Base-by-base conservation (phyloP, 257 asterid species). In the Schizonepeta tenuifolia region DNA sequence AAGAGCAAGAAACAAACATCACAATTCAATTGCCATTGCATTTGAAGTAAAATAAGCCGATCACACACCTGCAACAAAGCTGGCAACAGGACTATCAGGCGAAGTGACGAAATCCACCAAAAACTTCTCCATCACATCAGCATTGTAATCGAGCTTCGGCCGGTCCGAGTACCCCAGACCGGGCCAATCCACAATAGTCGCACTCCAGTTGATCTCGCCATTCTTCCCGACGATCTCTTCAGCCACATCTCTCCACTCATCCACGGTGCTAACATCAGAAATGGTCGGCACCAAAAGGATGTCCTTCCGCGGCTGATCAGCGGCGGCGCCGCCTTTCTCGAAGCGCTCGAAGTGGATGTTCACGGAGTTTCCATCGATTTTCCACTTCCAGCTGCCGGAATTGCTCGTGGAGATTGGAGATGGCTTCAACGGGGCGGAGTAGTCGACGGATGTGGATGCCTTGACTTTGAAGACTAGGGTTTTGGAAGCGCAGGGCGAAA, bases 151-250 rank as follows among this genome's bases (percentile, higher is more conserved):
- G 55, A 93, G 86, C 78, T 89, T 93, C 14, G 97, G 98, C 63
- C 98, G 78, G 68, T 87, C 97, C 56, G 97, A 93, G 85, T 85
- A 83, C 38, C 98, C 98, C 74, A 93, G 74, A 46, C 98, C 98
- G 38, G 98, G 98, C 97, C 98, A 93, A 84, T 93, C 98, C 75
- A 93, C 89, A 78, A 93, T 87, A 18, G 96, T 86, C 67, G 96
- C 90, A 24, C 81, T 87, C 79, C 87, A 90, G 72, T 82, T 80
- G 63, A 78, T 68, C 41, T 44, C 77, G 38, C 84, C 86, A 62
- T 77, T 67, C 78, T 79, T 84, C 12, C 73, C 84, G 7, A 87
- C 89, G 55, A 93, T 80, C 71, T 87, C 95, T 70, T 89, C 86
- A 20, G 96, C 98, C 64, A 89, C 98, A 28, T 38, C 41, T 60